Conservation (phyloP, 768 basidiomycete genomes). For the Dendrothele bispora region DNA sequence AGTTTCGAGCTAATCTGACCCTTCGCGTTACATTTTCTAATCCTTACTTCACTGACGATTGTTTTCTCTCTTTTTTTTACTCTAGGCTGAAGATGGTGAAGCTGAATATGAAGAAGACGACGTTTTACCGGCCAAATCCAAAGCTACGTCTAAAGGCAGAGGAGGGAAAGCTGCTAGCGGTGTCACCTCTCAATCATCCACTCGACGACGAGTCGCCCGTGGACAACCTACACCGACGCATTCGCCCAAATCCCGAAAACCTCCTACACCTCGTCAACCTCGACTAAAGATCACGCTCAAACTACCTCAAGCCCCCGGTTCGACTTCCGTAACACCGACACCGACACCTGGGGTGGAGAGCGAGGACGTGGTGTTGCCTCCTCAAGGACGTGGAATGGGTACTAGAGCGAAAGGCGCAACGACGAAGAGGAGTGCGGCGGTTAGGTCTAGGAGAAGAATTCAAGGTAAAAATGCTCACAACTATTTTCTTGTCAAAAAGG, state of each 20-base stretch:
- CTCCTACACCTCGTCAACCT: conserved; percentile 5
- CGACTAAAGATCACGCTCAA: conserved; percentile 13
- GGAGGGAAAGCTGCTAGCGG: too few species aligned
- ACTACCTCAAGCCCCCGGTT: conserved; percentile 9
- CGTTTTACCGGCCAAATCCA: too few species aligned
- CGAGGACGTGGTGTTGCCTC: neutral
- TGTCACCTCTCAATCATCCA: too few species aligned
- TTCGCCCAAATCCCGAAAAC: too few species aligned
- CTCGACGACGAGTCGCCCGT: conserved; percentile 16
- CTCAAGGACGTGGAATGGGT: conserved; percentile 1
- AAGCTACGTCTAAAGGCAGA: too few species aligned
- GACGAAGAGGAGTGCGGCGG: conserved; percentile 7
- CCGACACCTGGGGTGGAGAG: conserved; percentile 11
- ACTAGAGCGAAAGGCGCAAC: too few species aligned
- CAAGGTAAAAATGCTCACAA: neutral
- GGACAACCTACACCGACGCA: too few species aligned
- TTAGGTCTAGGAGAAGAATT: conserved; percentile 3
- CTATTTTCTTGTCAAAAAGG: neutral
- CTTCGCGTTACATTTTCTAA: neutral
- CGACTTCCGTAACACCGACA: conserved; percentile 10
- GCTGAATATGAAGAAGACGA: conserved; percentile 1
- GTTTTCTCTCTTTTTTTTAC: neutral
- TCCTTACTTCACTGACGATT: neutral
- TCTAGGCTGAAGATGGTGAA: neutral
- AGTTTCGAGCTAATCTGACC: neutral